Conservation (phyloP, 768 basidiomycete species). For the Pisolithus albus region DNA sequence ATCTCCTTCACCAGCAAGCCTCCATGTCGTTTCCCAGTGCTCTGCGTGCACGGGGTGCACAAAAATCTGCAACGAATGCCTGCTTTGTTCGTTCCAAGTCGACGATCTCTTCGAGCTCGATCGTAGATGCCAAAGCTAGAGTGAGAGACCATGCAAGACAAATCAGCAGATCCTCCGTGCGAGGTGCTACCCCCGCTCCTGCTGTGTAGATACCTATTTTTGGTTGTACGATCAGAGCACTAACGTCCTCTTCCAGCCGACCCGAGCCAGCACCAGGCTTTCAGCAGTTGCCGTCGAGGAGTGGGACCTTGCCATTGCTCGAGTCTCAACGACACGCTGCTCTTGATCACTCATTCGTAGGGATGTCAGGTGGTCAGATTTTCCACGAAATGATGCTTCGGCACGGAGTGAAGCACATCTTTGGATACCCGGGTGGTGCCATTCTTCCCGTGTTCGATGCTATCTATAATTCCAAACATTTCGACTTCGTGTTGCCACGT, state of each 20-base stretch:
- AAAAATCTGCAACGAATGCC: slow-evolving; percentile 24
- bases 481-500: slow-evolving; percentile 90
- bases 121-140: slow-evolving; percentile 75
- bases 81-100: slow-evolving; percentile 45
- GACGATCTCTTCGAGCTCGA: slow-evolving; percentile 44
- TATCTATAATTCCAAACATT: slow-evolving; percentile 92
- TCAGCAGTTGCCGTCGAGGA: slow-evolving; percentile 41
- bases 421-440: slow-evolving; percentile 97
- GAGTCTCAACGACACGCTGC: slow-evolving; percentile 38
- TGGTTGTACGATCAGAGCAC: neutral
- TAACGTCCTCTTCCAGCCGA: slow-evolving; percentile 39
- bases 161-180: slow-evolving; percentile 61
- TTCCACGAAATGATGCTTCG: slow-evolving; percentile 99
- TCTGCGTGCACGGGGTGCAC: slow-evolving; percentile 37
- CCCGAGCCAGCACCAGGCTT: slow-evolving; percentile 54
- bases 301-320: slow-evolving; percentile 29
- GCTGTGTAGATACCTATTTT: slow-evolving; percentile 42
- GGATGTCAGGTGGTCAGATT: slow-evolving; percentile 92
- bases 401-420: slow-evolving; percentile 92
- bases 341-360: slow-evolving; percentile 82
- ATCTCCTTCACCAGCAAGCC: too few relatives aligned
- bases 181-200: slow-evolving; percentile 56
- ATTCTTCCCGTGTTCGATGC: slow-evolving; percentile 99
- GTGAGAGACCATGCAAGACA: slow-evolving; percentile 71
- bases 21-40: slow-evolving; percentile 38